Evolutionary conservation across 441 rosid species (phyloP), one percentile per base, ranked within the genome.

Genomic region (Gossypium gossypioides): DNA sequence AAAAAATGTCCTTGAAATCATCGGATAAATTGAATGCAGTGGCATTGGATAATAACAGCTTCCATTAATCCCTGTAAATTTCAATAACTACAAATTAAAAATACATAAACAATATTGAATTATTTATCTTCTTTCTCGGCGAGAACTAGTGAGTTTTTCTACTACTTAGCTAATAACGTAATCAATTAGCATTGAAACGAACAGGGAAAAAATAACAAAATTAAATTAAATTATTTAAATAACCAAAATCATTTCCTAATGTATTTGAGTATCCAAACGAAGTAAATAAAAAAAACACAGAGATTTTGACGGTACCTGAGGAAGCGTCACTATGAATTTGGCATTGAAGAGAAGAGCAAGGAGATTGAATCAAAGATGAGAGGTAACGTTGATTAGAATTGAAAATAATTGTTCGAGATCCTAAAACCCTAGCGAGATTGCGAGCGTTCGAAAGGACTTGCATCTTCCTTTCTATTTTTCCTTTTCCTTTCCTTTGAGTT

Each of bases 1-100:
- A 79, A 86, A 87, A n/a, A 66, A 71, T 3, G 82, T 83, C 48
- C 54, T 66, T 0, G 73, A 73, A 46, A 72, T 74, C 70, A 83
- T 71, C 3, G 72, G 71, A 76, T 59, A 22, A 55, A 67, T 2
- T 18, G 76, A 73, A 2, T 34, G 55, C 9, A 7, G 72, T 22
- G 48, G 69, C 72, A 57, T 32, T 6, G 46, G 46, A 54, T 70
- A 73, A 63, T 57, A 21, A 83, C 71, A 76, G 69, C 81, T 85
- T 69, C 60, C 78, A 74, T 81, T 60, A 7, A 68, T 50, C 32
- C 79, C 86, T 84, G 63, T 19, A 29, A 71, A 72, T 2, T 56
- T 19, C 5, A 67, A 46, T 40, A 69, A 13, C 22, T 21, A 3
- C 16, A 69, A n/a, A n/a, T 52, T 68, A 48, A 19, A 29, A 15